These are phyloP conservation scores for Naganishia antarctica DNA, from an alignment of 768 basidiomycete genomes.

Conservation along the genomic window DNA sequence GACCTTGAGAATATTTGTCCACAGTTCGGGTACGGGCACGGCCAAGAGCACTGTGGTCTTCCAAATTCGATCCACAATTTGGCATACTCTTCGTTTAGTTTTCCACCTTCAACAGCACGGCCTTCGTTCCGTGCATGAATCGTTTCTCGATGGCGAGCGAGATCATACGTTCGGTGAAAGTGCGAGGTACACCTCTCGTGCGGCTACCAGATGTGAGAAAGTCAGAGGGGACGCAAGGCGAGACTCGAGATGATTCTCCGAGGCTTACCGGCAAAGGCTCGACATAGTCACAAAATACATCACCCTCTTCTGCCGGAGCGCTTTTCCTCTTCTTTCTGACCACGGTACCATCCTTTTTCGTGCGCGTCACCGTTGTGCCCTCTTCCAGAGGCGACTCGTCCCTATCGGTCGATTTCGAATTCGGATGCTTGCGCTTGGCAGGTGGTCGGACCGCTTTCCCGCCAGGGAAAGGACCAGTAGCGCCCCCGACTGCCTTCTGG, in stretches of 20 bases:
- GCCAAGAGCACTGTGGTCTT: slow-evolving; percentile 28
- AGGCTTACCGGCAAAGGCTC: slow-evolving; percentile 28
- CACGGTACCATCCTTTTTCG: slow-evolving; percentile 11
- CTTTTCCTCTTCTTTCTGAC: slow-evolving; percentile 25
- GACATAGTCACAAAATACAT: slow-evolving; percentile 29
- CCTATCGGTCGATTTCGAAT: background rate
- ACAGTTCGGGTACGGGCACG: slow-evolving; percentile 25
- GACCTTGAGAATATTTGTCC: slow-evolving; percentile 29
- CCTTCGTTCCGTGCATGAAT: slow-evolving; percentile 37
- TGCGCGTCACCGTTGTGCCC: slow-evolving; percentile 8
- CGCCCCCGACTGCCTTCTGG: background rate
- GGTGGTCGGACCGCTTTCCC: slow-evolving; percentile 16
- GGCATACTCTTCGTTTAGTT: slow-evolving; percentile 19
- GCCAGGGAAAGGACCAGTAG: slow-evolving; percentile 15
- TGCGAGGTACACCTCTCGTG: slow-evolving; percentile 21
- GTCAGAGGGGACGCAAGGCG: background rate
- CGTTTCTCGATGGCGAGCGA: slow-evolving; percentile 39
- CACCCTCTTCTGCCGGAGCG: slow-evolving; percentile 27
- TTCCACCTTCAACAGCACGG: slow-evolving; percentile 24
- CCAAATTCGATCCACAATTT: slow-evolving; percentile 29
- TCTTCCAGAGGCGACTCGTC: background rate
- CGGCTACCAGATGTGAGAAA: slow-evolving; percentile 13
- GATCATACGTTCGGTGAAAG: slow-evolving; percentile 41
- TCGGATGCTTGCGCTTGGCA: slow-evolving; percentile 13
- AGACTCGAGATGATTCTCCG: background rate